Evolutionary conservation across 169 alveolate species (phyloP).

Genomic region (Besnoitia besnoiti): DNA sequence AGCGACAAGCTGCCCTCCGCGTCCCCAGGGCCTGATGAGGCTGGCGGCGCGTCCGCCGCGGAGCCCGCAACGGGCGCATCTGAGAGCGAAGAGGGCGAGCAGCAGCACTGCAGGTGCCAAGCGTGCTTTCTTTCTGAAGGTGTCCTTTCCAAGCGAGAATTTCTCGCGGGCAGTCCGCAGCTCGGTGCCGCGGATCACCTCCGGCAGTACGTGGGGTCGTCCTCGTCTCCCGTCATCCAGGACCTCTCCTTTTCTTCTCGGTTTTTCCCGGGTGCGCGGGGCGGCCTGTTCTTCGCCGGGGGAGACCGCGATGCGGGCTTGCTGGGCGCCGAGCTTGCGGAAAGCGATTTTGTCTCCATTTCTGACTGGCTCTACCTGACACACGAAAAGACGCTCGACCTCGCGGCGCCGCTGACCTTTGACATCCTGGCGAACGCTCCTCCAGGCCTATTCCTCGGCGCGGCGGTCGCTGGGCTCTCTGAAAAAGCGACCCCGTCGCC

Average conservation of each 20-base stretch:
- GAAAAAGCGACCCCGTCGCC: not conserved
- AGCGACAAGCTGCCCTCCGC: not conserved
- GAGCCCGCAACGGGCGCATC: not conserved
- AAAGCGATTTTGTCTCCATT: not conserved
- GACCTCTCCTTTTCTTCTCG: not conserved
- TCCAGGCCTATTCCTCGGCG: not conserved
- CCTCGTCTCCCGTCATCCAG: no score
- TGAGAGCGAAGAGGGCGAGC: not conserved
- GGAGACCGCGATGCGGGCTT: not conserved
- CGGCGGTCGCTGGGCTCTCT: not conserved
- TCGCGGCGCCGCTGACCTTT: not conserved
- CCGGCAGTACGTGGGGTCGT: not conserved
- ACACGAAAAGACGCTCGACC: not conserved
- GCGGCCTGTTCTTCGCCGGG: not conserved
- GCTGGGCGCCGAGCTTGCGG: not conserved
- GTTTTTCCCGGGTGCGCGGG: not conserved
- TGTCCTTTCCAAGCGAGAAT: not conserved
- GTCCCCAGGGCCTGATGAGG: not conserved
- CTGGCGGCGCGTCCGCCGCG: not conserved
- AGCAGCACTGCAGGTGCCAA: not conserved
- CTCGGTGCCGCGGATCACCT: not conserved
- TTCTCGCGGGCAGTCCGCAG: not conserved
- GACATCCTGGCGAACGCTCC: constrained; percentile 16
- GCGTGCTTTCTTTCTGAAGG: not conserved
- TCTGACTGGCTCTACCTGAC: not conserved